Evolutionary conservation across 2,329 filamentous ascomycete genomes (phyloP).

Genomic region (Bipolaris oryzae): DNA sequence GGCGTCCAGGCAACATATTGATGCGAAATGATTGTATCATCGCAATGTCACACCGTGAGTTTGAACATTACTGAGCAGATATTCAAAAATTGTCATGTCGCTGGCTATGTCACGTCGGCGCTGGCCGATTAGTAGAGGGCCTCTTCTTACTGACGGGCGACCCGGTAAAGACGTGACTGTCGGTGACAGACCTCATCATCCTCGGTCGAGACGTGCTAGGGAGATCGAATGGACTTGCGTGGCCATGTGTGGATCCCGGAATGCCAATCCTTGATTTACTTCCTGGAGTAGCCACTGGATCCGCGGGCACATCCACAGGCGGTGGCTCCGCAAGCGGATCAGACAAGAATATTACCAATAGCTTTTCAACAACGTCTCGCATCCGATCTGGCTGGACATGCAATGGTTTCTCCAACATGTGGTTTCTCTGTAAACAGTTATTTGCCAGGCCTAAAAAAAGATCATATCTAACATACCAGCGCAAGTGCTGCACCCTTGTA

Average conservation of each 20-base stretch:
- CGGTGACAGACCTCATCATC: conserved; percentile 23
- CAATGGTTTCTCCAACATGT: conserved; percentile 48
- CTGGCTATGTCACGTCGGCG: conserved; percentile 3
- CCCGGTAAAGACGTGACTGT: conserved; percentile 27
- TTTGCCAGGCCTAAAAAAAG: neutral
- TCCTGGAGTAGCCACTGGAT: conserved; percentile 39
- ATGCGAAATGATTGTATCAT: neutral
- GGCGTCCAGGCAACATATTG: neutral
- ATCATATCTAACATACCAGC: conserved; percentile 38
- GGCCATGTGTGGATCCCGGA: conserved; percentile 29
- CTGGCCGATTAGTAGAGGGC: neutral
- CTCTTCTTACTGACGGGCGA: conserved; percentile 34
- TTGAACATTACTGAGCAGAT: neutral
- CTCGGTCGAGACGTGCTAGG: conserved; percentile 32
- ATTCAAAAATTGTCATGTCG: neutral
- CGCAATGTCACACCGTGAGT: neutral
- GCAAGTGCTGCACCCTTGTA: conserved; percentile 58
- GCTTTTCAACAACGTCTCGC: conserved; percentile 55
- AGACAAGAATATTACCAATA: conserved; percentile 54
- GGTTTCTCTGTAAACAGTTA: conserved; percentile 38
- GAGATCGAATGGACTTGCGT: conserved; percentile 43
- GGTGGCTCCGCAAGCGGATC: conserved; percentile 49
- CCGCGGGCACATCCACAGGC: conserved; percentile 13
- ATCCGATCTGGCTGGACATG: conserved; percentile 51
- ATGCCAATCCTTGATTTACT: conserved; percentile 24